Evolutionary conservation across 352 stramenopile species (phyloP), one percentile per base, ranked within the genome.

Genomic region (Vaucheria bursata): DNA sequence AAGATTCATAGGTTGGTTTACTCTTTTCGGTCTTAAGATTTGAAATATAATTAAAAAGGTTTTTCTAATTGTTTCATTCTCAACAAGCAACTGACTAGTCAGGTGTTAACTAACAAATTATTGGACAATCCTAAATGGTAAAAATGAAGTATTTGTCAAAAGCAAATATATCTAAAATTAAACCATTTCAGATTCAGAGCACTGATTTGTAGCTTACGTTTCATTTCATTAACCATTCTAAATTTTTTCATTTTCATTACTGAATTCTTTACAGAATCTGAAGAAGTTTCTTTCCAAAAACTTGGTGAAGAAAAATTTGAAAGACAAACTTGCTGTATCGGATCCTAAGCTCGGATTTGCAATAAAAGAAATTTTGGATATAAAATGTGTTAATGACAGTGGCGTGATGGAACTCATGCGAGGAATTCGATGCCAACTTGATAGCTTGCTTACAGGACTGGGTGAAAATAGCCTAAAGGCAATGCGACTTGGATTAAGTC

Each of bases 261-360:
- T 5, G 6, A 7, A 29, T 31, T 4, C 38, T 5, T 18, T 18
- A 73, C 65, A 72, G 69, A 74, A 37, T 38, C 91, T 99, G 39
- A 97, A 98, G 88, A 98, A 95, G 80, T 99, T 99, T 78, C 80
- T 99, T 8, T 99, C 98, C 88, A 99, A 99, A 88, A 96, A 97
- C 84, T 88, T 99, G 45, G 67, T 87, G 0, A 94, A 94, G 75
- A 94, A 98, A 77, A 89, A 95, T 71, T 87, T 97, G 7, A 96
- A 92, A 83, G 93, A 97, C 86, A 93, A 83, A 83, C 88, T 99
- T 50, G 95, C 93, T 38, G 95, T 99, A 36, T 90, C 93, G 25
- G 97, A 99, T 88, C 95, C 97, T 82, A 94, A 92, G 66, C 88
- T 99, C 33, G 95, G 93, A 34, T 86, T 85, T 50, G 86, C 95